Conservation (phyloP, 768 basidiomycete genomes). For the Amanita thiersii region DNA sequence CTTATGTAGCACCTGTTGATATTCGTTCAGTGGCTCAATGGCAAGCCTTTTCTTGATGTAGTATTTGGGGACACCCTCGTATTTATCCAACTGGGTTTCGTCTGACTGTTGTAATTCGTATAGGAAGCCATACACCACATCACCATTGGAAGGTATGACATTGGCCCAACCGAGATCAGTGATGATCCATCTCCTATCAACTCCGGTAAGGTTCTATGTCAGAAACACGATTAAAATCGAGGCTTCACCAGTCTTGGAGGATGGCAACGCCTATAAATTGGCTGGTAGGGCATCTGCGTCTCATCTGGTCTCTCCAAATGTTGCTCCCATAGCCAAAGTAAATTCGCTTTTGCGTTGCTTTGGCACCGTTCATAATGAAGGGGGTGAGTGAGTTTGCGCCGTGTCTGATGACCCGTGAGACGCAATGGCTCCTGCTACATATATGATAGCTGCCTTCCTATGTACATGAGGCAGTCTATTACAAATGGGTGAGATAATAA, state of each 20-base stretch:
- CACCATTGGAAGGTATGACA: slow-evolving; percentile 29
- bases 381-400: too few species aligned
- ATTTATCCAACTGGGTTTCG: slow-evolving; percentile 33
- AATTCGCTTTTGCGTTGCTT: too few species aligned
- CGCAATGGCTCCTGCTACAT: too few species aligned
- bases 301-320: slow-evolving; percentile 41
- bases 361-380: too few species aligned
- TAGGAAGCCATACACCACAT: slow-evolving; percentile 34
- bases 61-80: slow-evolving; percentile 27
- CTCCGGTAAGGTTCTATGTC: background rate
- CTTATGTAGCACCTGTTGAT: background rate
- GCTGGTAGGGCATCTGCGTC: slow-evolving; percentile 32
- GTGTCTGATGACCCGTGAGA: too few species aligned
- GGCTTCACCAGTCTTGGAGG: slow-evolving; percentile 27
- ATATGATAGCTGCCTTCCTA: too few species aligned
- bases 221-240: background rate
- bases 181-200: slow-evolving; percentile 40
- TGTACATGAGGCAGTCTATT: too few species aligned
- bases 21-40: slow-evolving; percentile 16
- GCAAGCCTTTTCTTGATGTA: slow-evolving; percentile 28
- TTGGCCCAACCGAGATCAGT: slow-evolving; percentile 35
- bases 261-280: slow-evolving; percentile 27
- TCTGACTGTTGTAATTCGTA: slow-evolving; percentile 32
- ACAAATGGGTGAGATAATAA: too few species aligned
- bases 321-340: slow-evolving; percentile 47